Evolutionary conservation across 164 flowering plant genomes (phyloP).

Genomic region (Santalum album): DNA sequence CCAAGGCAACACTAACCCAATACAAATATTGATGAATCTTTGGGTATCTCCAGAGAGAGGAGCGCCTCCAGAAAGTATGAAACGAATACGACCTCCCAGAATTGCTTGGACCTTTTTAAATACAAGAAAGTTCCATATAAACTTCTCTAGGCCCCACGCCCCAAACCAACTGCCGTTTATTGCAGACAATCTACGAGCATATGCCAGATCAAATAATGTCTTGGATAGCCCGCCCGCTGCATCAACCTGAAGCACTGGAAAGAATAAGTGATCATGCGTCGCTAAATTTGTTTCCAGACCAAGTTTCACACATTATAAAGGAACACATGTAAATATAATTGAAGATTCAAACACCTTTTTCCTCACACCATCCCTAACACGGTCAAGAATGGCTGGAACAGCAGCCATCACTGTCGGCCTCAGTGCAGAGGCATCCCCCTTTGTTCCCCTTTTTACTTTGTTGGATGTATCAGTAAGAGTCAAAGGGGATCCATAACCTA

Average conservation of each 20-base stretch:
- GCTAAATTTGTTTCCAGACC: neutral
- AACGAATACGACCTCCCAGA: slow-evolving; percentile 85
- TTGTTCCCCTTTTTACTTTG: slow-evolving; percentile 84
- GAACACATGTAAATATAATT: neutral
- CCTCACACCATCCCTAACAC: slow-evolving; percentile 89
- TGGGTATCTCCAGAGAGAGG: slow-evolving; percentile 97
- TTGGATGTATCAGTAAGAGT: slow-evolving; percentile 91
- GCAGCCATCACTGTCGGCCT: slow-evolving; percentile 84
- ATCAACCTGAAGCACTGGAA: slow-evolving; percentile 50
- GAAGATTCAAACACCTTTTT: slow-evolving; percentile 53
- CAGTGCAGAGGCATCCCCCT: slow-evolving; percentile 81
- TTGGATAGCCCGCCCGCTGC: slow-evolving; percentile 78
- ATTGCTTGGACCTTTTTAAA: slow-evolving; percentile 75
- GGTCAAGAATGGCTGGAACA: slow-evolving; percentile 97
- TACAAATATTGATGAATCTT: slow-evolving; percentile 89
- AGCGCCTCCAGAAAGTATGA: slow-evolving; percentile 94
- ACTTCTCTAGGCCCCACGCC: slow-evolving; percentile 87
- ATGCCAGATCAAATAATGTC: slow-evolving; percentile 72
- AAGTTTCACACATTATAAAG: slow-evolving; percentile 1
- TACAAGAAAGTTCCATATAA: slow-evolving; percentile 72
- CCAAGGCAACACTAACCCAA: slow-evolving; percentile 56
- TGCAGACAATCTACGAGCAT: slow-evolving; percentile 72
- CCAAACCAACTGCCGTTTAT: slow-evolving; percentile 97
- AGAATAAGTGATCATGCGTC: slow-evolving; percentile 1
- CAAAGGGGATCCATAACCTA: slow-evolving; percentile 93